phyloP scores from a whole-genome alignment of 371 early-diverging fungal species.

The Dichotomocladium elegans region DNA sequence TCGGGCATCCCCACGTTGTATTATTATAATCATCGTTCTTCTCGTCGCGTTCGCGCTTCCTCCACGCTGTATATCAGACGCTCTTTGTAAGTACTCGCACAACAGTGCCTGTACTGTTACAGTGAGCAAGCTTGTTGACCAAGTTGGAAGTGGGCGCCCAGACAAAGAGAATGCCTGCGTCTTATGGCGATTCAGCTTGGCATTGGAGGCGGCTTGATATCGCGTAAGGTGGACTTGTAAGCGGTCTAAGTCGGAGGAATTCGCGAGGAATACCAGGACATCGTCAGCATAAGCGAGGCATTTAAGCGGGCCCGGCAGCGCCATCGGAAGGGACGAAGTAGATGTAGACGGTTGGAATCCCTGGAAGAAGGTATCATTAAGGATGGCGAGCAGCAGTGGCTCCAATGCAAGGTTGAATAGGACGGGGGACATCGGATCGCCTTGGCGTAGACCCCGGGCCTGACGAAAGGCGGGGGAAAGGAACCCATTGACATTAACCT shows the following conservation, averaged over 20 bases:
- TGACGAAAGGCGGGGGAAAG: slow-evolving; percentile 3
- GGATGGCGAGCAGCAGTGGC: slow-evolving; percentile 8
- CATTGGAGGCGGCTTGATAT: slow-evolving; percentile 5
- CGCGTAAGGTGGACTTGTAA: background rate
- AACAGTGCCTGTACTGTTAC: no score
- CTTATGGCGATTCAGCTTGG: background rate
- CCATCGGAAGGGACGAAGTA: background rate
- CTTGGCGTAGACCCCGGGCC: slow-evolving; percentile 10
- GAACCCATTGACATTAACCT: slow-evolving; percentile 15
- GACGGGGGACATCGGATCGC: slow-evolving; percentile 13
- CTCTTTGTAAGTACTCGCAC: no score
- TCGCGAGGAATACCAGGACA: background rate
- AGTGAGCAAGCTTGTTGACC: no score
- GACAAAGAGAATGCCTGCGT: background rate
- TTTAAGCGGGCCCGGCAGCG: background rate
- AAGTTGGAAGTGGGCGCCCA: background rate
- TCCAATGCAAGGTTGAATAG: slow-evolving; percentile 19
- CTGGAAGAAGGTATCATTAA: background rate
- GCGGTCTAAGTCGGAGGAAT: background rate
- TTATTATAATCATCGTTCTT: no score
- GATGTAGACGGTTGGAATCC: background rate
- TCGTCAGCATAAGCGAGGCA: slow-evolving; percentile 13
- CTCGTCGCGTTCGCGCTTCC: no score
- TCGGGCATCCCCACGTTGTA: no score
- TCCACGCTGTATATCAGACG: no score